Evolutionary conservation across 352 stramenopile genomes (phyloP).

Genomic region (Phytophthora tubulina): DNA sequence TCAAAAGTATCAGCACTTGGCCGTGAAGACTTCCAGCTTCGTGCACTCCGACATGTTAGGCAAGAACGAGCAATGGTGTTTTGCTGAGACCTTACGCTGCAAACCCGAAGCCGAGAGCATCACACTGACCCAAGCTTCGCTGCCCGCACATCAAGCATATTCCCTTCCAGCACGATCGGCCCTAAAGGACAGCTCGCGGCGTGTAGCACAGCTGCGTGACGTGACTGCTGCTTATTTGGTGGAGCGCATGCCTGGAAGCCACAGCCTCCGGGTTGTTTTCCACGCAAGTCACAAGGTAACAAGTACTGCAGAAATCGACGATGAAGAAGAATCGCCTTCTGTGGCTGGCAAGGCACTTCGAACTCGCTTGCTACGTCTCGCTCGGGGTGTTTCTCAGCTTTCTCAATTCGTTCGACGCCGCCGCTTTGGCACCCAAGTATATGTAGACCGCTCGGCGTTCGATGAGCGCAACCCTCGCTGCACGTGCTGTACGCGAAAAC

Average conservation of each 20-base stretch:
- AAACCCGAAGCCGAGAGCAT: slow-evolving; percentile 29
- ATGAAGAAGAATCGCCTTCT: slow-evolving; percentile 1
- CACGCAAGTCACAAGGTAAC: slow-evolving; percentile 37
- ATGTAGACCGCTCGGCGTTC: slow-evolving; percentile 41
- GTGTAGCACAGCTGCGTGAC: slow-evolving; percentile 49
- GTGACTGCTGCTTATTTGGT: slow-evolving; percentile 46
- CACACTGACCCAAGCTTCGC: slow-evolving; percentile 34
- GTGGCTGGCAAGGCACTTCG: slow-evolving; percentile 12
- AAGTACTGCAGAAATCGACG: neutral
- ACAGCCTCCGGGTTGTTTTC: slow-evolving; percentile 48
- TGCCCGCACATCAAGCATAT: slow-evolving; percentile 12
- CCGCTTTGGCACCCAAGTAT: slow-evolving; percentile 43
- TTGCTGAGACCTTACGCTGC: slow-evolving; percentile 40
- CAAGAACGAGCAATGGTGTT: slow-evolving; percentile 59
- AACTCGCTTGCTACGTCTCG: slow-evolving; percentile 34
- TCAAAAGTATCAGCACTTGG: slow-evolving; percentile 22
- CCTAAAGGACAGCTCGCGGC: slow-evolving; percentile 15
- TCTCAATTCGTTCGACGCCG: slow-evolving; percentile 41
- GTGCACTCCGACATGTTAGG: slow-evolving; percentile 44
- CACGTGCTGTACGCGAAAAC: slow-evolving; percentile 43
- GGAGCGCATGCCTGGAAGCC: slow-evolving; percentile 33
- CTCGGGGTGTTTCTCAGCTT: slow-evolving; percentile 28
- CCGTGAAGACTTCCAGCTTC: slow-evolving; percentile 47
- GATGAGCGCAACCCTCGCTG: slow-evolving; percentile 38
- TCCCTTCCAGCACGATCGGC: slow-evolving; percentile 28